Conservation (phyloP, 2,329 filamentous ascomycete genomes). For the Venturiaceae sp. region DNA sequence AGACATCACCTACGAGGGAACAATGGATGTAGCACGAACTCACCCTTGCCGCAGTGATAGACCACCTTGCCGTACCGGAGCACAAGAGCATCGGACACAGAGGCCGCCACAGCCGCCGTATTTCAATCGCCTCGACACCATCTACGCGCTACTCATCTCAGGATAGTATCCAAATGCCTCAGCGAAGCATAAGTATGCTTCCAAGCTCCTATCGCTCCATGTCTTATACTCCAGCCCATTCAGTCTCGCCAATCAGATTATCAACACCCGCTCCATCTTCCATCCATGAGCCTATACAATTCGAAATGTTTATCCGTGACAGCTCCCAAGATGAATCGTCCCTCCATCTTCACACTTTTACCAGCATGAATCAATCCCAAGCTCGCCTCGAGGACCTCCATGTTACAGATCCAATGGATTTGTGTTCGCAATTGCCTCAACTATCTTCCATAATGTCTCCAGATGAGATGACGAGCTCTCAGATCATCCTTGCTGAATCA, state of each 20-base stretch:
- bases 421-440: background rate
- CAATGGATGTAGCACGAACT: background rate
- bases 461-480: background rate
- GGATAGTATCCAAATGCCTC: background rate
- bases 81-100: background rate
- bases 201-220: background rate
- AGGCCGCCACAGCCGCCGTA: background rate
- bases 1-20: background rate
- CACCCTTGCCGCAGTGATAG: background rate
- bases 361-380: background rate
- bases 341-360: background rate
- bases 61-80: background rate
- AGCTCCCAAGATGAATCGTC: background rate
- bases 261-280: background rate
- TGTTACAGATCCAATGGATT: background rate
- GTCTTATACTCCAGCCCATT: background rate
- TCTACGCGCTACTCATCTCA: background rate
- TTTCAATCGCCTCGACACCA: background rate
- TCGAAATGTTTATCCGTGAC: slow-evolving; percentile 1
- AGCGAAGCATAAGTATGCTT: background rate
- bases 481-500: slow-evolving; percentile 4
- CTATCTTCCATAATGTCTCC: background rate
- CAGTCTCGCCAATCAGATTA: background rate
- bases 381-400: background rate
- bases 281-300: background rate